A percentile compares a stretch with the other conserved stretches of the same genome.
These are phyloP conservation scores for Podospora australis DNA, from an alignment of 495 filamentous ascomycete species.

Conservation along the genomic window DNA sequence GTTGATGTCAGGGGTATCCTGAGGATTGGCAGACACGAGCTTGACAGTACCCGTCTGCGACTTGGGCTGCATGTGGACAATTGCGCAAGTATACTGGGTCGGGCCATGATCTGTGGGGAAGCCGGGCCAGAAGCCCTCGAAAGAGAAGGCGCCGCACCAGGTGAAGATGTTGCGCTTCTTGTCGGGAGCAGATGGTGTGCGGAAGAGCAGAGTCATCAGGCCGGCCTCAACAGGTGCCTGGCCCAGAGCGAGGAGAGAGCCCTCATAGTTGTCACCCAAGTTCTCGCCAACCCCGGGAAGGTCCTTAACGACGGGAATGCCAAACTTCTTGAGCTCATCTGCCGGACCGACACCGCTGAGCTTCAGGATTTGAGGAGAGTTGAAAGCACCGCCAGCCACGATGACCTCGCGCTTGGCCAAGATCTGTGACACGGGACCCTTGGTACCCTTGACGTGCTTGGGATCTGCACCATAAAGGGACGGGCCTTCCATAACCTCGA, in stretches of 20 bases:
- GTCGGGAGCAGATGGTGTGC: constrained; percentile 37
- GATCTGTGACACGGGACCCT: constrained; percentile 24
- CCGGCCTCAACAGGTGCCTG: constrained; percentile 26
- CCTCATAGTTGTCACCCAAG: constrained; percentile 52
- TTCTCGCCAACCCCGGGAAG: constrained; percentile 54
- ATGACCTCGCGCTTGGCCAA: constrained; percentile 48
- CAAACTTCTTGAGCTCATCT: constrained; percentile 33
- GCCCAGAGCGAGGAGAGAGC: constrained; percentile 29
- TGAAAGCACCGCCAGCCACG: constrained; percentile 48
- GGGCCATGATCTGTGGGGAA: constrained; percentile 39
- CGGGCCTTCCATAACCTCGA: constrained; percentile 37
- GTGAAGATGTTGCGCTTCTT: constrained; percentile 40
- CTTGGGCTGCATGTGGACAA: constrained; percentile 44
- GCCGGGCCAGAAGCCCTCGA: constrained; percentile 45
- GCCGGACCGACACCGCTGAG: constrained; percentile 40
- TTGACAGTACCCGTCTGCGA: constrained; percentile 47
- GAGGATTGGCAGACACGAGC: constrained; percentile 44
- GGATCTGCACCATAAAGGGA: constrained; percentile 41
- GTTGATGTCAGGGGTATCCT: constrained; percentile 48
- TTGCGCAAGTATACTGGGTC: constrained; percentile 35
- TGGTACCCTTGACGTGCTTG: constrained; percentile 26
- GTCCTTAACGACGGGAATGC: constrained; percentile 44
- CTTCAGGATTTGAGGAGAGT: constrained; percentile 54
- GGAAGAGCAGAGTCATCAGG: constrained; percentile 31
- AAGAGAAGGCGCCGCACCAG: constrained; percentile 40